phyloP scores from a whole-genome alignment of 2,329 filamentous ascomycete species.

The Fusarium pseudograminearum region DNA sequence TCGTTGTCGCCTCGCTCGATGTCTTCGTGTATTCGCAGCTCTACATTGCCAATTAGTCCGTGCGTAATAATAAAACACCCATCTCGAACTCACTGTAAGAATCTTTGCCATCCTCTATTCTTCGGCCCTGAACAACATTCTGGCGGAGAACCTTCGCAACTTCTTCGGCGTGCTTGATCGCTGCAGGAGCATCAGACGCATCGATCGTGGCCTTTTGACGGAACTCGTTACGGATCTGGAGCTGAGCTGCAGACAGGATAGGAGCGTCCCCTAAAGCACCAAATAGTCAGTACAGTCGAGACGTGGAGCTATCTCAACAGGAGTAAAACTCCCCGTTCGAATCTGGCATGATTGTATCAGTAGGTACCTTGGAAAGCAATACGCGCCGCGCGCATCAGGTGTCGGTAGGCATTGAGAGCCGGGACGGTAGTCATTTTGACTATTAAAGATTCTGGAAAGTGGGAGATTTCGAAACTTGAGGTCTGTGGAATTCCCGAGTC shows the following conservation, averaged over 20 bases:
- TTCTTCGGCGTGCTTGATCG: conserved; percentile 83
- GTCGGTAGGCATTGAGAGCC: conserved; percentile 82
- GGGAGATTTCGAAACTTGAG: too few species aligned
- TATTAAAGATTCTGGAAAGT: background rate
- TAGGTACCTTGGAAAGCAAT: conserved; percentile 83
- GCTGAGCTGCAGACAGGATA: conserved; percentile 76
- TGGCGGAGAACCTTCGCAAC: conserved; percentile 82
- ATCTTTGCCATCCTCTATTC: conserved; percentile 56
- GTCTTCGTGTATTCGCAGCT: conserved; percentile 87
- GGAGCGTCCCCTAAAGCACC: conserved; percentile 72
- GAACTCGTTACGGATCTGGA: conserved; percentile 80
- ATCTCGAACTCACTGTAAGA: conserved; percentile 64
- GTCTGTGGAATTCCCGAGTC: background rate
- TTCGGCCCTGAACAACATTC: conserved; percentile 89
- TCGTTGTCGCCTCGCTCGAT: conserved; percentile 96
- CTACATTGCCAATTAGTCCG: conserved; percentile 59
- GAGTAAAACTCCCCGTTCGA: background rate
- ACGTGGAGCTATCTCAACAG: background rate
- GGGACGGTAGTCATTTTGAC: conserved; percentile 55
- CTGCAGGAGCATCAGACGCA: conserved; percentile 67
- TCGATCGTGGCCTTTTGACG: conserved; percentile 72
- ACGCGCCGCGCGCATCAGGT: conserved; percentile 82
- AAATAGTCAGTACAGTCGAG: background rate
- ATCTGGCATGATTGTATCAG: conserved; percentile 10
- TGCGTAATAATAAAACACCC: background rate